Base-by-base conservation (phyloP, 1,139 yeast species). In the Candida pseudoviswanathii region DNA sequence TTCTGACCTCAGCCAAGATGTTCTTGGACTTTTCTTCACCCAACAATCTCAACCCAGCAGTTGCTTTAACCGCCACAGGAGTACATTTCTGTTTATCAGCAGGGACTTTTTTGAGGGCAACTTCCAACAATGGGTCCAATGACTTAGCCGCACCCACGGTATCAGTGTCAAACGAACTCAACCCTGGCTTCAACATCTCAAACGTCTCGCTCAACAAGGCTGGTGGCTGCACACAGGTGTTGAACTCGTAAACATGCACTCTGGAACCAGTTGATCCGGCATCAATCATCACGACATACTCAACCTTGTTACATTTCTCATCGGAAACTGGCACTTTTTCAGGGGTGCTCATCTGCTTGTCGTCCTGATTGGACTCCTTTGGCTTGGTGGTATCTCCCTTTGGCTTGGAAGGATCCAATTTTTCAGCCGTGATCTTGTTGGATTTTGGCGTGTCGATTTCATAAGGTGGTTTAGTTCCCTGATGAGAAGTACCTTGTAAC, bases 221-320 rank as follows among this genome's bases (percentile, higher is more conserved):
- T 37, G 99, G 99, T 50, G 96, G 94, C 43, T 86, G 76, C 48
- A 78, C 74, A 64, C 98, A 91, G 48, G 90, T 84, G 71, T 90
- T 89, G 71, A 94, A 94, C 63, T 88, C 85, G 70, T 94, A 94
- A 34, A 94, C 86, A 67, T 94, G 99, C 34, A 94, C 89, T 66
- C 99, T 85, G 26, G 97, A 91, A 31, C 99, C 99, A 5, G 96
- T 87, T 2, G 97, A 90, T 10, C 99, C 99, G 2, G 98, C 99
- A 71, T 94, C 99, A 47, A 94, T 77, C 96, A 94, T 90, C 29
- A 94, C 81, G 34, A 92, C 97, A 55, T 62, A 77, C 43, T 72
- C 72, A 25, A 64, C 65, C 45, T 70, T 66, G 43, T 65, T 62
- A 55, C 78, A 72, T 11, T 53, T 50, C 11, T 53, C 53, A 32